Evolutionary conservation across 2,329 filamentous ascomycete genomes (phyloP), one percentile per base, ranked within the genome.

Genomic region (Blastomyces emzantsi): DNA sequence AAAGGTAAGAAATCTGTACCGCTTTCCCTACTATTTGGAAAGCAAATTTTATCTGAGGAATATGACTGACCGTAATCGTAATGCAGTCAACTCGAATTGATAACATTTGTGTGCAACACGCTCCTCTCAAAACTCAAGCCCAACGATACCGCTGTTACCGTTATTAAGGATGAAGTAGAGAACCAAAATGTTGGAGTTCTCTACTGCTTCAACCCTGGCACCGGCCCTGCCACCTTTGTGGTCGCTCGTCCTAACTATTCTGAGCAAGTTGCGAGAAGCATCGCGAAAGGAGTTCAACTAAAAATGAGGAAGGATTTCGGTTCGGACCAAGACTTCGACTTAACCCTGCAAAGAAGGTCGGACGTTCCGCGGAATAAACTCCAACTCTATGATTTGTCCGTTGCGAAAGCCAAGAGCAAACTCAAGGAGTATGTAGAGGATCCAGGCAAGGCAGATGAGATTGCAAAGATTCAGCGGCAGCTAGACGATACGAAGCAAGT

Each of bases 401-500:
- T 39, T 13, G 36, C 11, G 11, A 39, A 39, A 39, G 36, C 36
- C 36, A 39, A 55, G n/a, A 43, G 3, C 55, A 89, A 88, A 73
- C 82, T 97, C 63, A 87, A 90, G 75, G 88, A 91, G 52, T 96
- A 96, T 77, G 82, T 90, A 60, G 73, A 96, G 80, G 90, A 97
- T 75, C 92, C 93, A 15, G 82, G 87, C 72, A 85, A 95, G 51
- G 30, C 30, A 2, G 51, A 55, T 30, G 91, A 82, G 11, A 33
- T 43, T 49, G 17, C 43, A 13, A 92, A 91, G 83, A 97, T 99
- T 71, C 93, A 97, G 78, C 89, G 91, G 79, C 92, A 99, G 80
- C 83, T 99, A 66, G 92, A 97, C 73, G 92, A 97, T 82, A 97
- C 93, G 66, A 97, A 97, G 84, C 92, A 96, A 73, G 88, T 96